Evolutionary conservation across 2,329 filamentous ascomycete genomes (phyloP).

Genomic region (Ambrosiella beaveri): DNA sequence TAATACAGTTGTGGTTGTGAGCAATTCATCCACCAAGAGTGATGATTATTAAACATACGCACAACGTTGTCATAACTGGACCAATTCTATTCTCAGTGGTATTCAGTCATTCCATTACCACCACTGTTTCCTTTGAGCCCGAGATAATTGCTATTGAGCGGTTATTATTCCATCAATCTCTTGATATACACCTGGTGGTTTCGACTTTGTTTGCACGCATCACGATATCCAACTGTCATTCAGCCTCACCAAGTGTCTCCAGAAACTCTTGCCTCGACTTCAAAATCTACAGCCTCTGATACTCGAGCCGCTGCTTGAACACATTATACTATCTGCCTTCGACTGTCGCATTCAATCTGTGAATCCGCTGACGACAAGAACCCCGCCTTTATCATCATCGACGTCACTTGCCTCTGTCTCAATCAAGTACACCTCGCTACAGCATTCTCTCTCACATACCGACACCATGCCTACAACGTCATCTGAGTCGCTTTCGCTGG

Average conservation of each 20-base stretch:
- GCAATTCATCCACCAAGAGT: not conserved
- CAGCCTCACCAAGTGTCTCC: not conserved
- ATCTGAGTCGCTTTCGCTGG: conserved; percentile 86
- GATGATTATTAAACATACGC: too few species aligned
- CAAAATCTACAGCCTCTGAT: too few species aligned
- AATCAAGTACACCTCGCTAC: not conserved
- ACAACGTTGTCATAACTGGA: too few species aligned
- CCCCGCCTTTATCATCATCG: not conserved
- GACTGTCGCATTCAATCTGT: not conserved
- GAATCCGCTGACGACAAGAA: not conserved
- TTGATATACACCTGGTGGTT: not conserved
- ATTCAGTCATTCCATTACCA: too few species aligned
- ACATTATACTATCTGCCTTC: not conserved
- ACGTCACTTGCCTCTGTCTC: not conserved
- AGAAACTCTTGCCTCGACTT: too few species aligned
- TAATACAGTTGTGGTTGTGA: not conserved
- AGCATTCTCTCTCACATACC: not conserved
- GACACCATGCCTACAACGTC: conserved; percentile 80
- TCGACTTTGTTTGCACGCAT: not conserved
- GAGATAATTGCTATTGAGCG: too few species aligned
- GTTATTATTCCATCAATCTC: too few species aligned
- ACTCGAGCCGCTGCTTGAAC: too few species aligned
- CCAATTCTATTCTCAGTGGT: too few species aligned
- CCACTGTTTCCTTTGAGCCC: too few species aligned
- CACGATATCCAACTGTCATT: not conserved